Evolutionary conservation across 345 rosid genomes (phyloP).

Genomic region (Citrus cavaleriei): DNA sequence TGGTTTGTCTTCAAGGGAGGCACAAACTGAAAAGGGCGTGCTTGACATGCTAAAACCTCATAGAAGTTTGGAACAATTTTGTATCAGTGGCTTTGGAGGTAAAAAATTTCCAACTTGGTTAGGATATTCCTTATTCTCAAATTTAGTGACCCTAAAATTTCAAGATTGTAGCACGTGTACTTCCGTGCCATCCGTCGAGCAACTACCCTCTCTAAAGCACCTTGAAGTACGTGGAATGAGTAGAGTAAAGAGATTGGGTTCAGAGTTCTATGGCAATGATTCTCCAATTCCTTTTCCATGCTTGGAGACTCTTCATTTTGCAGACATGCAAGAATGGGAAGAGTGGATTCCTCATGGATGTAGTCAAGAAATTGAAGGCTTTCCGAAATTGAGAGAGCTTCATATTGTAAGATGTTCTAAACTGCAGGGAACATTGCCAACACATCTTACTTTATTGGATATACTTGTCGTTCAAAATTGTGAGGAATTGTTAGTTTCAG

Average conservation of each 20-base stretch:
- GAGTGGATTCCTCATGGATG: constrained; percentile 24
- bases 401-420: constrained; percentile 23
- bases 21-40: not conserved
- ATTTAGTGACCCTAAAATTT: not conserved
- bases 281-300: constrained; percentile 4
- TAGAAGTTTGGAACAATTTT: not conserved
- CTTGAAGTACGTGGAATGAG: not conserved
- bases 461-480: not conserved
- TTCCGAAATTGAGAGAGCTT: constrained; percentile 33
- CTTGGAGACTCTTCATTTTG: constrained; percentile 13
- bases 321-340: constrained; percentile 29
- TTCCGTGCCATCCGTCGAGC: constrained; percentile 5
- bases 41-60: constrained; percentile 11
- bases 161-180: not conserved
- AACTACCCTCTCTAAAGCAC: constrained; percentile 1
- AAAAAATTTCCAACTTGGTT: constrained; percentile 7
- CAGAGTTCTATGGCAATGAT: not conserved
- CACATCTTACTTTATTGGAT: not conserved
- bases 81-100: not conserved
- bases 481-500: not conserved
- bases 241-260: not conserved
- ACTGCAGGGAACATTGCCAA: constrained; percentile 21
- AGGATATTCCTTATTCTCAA: constrained; percentile 12
- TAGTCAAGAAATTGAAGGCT: constrained; percentile 8
- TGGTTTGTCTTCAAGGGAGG: not conserved